phyloP scores from a whole-genome alignment of 108 stramenopile species.

The Cyclostephanos invisitatus region DNA sequence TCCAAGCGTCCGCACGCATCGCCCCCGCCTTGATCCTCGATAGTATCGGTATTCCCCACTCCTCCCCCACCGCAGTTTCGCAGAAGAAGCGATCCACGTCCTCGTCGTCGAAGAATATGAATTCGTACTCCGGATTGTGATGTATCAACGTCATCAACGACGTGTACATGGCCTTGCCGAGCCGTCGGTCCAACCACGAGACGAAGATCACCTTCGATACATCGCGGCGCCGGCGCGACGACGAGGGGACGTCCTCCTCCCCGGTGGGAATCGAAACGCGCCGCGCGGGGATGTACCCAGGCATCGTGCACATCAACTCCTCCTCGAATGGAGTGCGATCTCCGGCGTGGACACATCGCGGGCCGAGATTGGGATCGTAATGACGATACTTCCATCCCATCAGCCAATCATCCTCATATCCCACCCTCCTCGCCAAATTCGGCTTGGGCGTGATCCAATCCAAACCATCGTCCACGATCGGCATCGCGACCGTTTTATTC shows the following conservation, averaged over 20 bases:
- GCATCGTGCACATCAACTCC: slow-evolving; percentile 5
- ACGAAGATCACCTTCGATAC: slow-evolving; percentile 14
- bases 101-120: slow-evolving; percentile 18
- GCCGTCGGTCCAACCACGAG: slow-evolving; percentile 17
- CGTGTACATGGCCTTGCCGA: slow-evolving; percentile 12
- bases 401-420: slow-evolving; percentile 16
- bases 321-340: slow-evolving; percentile 8
- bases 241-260: not conserved
- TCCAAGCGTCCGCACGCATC: slow-evolving; percentile 11
- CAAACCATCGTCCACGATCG: not conserved
- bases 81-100: slow-evolving; percentile 21
- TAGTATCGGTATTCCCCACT: slow-evolving; percentile 11
- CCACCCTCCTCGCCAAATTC: not conserved
- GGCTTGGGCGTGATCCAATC: slow-evolving; percentile 19
- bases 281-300: slow-evolving; percentile 21
- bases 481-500: not conserved
- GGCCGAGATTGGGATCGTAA: not conserved
- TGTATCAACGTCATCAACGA: slow-evolving; percentile 13
- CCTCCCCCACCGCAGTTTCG: slow-evolving; percentile 9
- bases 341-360: not conserved
- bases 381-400: slow-evolving; percentile 14
- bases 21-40: slow-evolving; percentile 9
- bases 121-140: slow-evolving; percentile 23
- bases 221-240: not conserved
- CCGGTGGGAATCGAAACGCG: too few relatives aligned